Evolutionary conservation across 225 moss, liverwort and hornwort genomes (phyloP).

Genomic region (Climacium dendroides): DNA sequence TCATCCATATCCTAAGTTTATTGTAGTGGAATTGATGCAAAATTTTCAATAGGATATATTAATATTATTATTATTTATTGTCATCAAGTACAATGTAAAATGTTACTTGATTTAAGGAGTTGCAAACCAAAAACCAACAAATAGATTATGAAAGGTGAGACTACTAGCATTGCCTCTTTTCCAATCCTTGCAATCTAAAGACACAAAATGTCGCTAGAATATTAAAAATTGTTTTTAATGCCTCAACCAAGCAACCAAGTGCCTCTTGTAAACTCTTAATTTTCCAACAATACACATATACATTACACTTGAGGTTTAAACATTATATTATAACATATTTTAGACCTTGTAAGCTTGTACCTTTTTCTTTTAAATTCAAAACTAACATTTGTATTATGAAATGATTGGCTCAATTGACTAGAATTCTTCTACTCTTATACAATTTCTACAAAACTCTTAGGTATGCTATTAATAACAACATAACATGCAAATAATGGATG

Average conservation of each 20-base stretch:
- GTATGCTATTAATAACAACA: neutral
- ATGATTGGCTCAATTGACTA: neutral
- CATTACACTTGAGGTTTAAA: neutral
- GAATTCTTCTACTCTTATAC: accelerated
- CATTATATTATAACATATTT: neutral
- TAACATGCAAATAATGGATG: neutral
- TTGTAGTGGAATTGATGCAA: neutral
- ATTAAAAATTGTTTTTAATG: neutral
- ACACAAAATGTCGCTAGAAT: neutral
- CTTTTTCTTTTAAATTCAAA: neutral
- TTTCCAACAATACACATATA: neutral
- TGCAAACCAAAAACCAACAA: neutral
- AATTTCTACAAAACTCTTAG: neutral
- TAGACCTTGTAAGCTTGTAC: accelerated
- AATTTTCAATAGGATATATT: neutral
- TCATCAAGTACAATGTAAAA: accelerated
- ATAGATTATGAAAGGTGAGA: neutral
- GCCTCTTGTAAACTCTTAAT: neutral
- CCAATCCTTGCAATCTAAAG: neutral
- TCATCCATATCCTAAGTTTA: neutral
- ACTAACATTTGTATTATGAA: neutral
- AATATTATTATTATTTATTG: neutral
- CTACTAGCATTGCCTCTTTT: neutral
- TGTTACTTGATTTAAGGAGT: neutral
- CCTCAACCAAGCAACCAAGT: neutral